phyloP scores from a whole-genome alignment of 73 alveolate genomes.

The Tetrahymena thermophila region DNA sequence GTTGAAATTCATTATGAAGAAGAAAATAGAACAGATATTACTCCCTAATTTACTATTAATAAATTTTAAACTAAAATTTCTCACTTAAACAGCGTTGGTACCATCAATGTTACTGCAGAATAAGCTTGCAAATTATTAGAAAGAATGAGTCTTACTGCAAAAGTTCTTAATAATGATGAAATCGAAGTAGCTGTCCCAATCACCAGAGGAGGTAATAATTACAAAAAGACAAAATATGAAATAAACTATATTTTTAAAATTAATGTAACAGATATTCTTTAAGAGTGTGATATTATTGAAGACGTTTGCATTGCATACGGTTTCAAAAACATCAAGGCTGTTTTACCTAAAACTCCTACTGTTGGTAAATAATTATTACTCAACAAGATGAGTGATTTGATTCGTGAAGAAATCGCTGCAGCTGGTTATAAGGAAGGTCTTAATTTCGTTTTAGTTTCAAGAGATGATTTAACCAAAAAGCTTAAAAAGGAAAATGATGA shows the following conservation, averaged over 20 bases:
- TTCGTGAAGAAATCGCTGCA: conserved; percentile 91
- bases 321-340: conserved; percentile 71
- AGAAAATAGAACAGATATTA: background rate
- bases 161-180: background rate
- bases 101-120: conserved; percentile 1
- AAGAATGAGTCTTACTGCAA: conserved; percentile 11
- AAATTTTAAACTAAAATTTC: background rate
- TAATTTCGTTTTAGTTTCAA: conserved; percentile 78
- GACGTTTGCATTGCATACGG: conserved; percentile 96
- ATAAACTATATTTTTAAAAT: no score
- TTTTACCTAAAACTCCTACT: conserved; percentile 74
- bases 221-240: no score
- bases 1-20: conserved; percentile 29
- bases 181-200: conserved; percentile 65
- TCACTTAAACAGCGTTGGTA: conserved; percentile 17
- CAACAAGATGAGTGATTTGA: conserved; percentile 87
- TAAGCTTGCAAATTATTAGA: conserved; percentile 21
- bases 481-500: conserved; percentile 55
- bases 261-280: conserved; percentile 82
- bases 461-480: conserved; percentile 64
- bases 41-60: conserved; percentile 26
- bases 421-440: conserved; percentile 96
- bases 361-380: conserved; percentile 71
- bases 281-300: conserved; percentile 89
- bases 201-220: conserved; percentile 53